Conservation (phyloP, 2,329 filamentous ascomycete genomes). For the Remersonia thermophila region DNA sequence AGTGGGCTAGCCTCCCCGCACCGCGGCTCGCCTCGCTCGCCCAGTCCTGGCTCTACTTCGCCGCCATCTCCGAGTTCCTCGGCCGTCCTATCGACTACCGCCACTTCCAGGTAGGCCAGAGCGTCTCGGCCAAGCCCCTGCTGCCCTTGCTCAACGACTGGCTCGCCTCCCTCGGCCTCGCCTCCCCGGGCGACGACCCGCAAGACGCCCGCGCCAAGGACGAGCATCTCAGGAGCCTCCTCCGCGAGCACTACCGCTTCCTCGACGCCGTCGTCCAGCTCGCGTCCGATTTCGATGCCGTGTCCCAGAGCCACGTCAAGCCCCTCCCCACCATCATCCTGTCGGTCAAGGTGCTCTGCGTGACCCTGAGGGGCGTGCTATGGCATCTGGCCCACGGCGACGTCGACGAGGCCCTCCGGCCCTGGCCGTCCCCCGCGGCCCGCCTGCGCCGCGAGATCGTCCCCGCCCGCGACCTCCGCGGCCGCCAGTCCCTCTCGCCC, state of each 20-base stretch:
- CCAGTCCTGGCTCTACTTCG: slow-evolving; percentile 17
- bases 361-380: slow-evolving; percentile 10
- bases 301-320: slow-evolving; percentile 13
- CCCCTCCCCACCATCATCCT: slow-evolving; percentile 14
- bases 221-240: slow-evolving; percentile 6
- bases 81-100: slow-evolving; percentile 13
- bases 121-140: slow-evolving; percentile 10
- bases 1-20: slow-evolving; percentile 14
- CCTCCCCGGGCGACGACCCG: neutral
- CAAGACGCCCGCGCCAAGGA: neutral
- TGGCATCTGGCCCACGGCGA: slow-evolving; percentile 10
- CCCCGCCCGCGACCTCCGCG: slow-evolving; percentile 6
- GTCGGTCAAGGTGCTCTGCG: slow-evolving; percentile 15
- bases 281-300: slow-evolving; percentile 14
- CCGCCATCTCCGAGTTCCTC: slow-evolving; percentile 14
- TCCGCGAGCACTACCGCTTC: slow-evolving; percentile 11
- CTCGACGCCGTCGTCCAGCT: slow-evolving; percentile 13
- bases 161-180: slow-evolving; percentile 7
- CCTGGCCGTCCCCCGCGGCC: slow-evolving; percentile 8
- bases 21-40: slow-evolving; percentile 13
- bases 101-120: slow-evolving; percentile 11
- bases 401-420: slow-evolving; percentile 5
- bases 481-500: slow-evolving; percentile 6
- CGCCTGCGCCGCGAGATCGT: slow-evolving; percentile 9
- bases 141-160: slow-evolving; percentile 12